Evolutionary conservation across 345 rosid genomes (phyloP).

Genomic region (Dipteronia sinensis): DNA sequence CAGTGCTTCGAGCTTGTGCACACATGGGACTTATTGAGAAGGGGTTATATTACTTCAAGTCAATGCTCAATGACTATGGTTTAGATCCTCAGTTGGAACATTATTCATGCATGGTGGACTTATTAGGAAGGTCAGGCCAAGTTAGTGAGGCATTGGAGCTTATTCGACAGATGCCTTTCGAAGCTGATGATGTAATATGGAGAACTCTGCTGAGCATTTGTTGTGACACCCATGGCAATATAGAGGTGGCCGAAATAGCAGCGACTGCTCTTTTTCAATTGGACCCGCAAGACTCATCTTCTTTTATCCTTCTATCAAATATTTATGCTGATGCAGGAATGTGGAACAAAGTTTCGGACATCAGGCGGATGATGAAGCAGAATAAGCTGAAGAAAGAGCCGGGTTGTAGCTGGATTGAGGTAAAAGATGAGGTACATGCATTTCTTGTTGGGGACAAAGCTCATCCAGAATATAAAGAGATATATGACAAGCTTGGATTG

Average conservation of each 20-base stretch:
- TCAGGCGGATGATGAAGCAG: slow-evolving; percentile 69
- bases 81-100: slow-evolving; percentile 82
- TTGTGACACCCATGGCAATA: slow-evolving; percentile 71
- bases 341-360: slow-evolving; percentile 78
- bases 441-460: slow-evolving; percentile 70
- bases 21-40: slow-evolving; percentile 69
- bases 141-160: slow-evolving; percentile 56
- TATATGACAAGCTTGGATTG: slow-evolving; percentile 55
- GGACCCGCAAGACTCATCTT: slow-evolving; percentile 79
- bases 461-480: slow-evolving; percentile 66
- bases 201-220: slow-evolving; percentile 80
- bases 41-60: slow-evolving; percentile 64
- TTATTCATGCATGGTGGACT: slow-evolving; percentile 90
- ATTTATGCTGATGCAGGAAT: slow-evolving; percentile 83
- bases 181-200: slow-evolving; percentile 84
- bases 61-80: slow-evolving; percentile 58
- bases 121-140: slow-evolving; percentile 81
- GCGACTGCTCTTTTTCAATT: slow-evolving; percentile 52
- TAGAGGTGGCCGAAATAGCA: slow-evolving; percentile 79
- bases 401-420: slow-evolving; percentile 94
- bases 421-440: slow-evolving; percentile 72
- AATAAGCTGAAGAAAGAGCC: slow-evolving; percentile 83
- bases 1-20: slow-evolving; percentile 92
- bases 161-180: slow-evolving; percentile 70
- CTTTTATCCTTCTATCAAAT: slow-evolving; percentile 77